Base-by-base conservation (phyloP, 306 rosid species). In the Corylus heterophylla region DNA sequence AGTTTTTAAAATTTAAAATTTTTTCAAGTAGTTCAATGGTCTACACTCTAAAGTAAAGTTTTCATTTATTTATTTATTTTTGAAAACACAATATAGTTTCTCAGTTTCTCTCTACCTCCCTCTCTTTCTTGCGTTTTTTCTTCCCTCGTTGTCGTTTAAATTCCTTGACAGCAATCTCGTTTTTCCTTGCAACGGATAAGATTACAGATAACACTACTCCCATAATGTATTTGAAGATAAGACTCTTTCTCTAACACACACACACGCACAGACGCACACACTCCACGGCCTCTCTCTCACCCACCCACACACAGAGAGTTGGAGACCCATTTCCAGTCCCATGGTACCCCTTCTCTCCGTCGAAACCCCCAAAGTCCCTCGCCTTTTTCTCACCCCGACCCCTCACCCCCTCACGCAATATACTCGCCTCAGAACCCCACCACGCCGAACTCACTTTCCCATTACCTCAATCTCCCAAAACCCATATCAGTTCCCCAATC, bases 281-380 rank as follows among this genome's bases (percentile, higher is more conserved):
- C 49, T 31, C 37, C 76, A 74, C 73, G 20, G 11, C 35, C 78
- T 5, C 74, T 59, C 17, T 47, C 74, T 51, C 29, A 50, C 62
- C 48, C 73, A 45, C 64, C 13, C 59, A 31, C 22, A 39, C 20
- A n/a, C 64, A 44, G 2, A 18, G 16, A 59, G 31, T 11, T n/a
- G 9, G 5, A 1, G 12, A 9, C 37, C 39, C 67, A 18, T 27
- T 54, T 62, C 81, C 2, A 71, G 68, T 78, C 85, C 88, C 84
- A 89, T 89, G 95, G 83, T 82, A 47, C 79, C 85, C 22, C 64
- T 87, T 71, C 82, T 80, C 77, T 72, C 85, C 73, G 58, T 84
- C 75, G 79, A 70, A 69, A 55, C 75, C 76, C 56, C 81, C 74
- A 45, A 74, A 68, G 55, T 71, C 73, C 85, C 80, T 70, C 82